Evolutionary conservation across 2,329 filamentous ascomycete species (phyloP).

Genomic region (Ceratocystis papillata): DNA sequence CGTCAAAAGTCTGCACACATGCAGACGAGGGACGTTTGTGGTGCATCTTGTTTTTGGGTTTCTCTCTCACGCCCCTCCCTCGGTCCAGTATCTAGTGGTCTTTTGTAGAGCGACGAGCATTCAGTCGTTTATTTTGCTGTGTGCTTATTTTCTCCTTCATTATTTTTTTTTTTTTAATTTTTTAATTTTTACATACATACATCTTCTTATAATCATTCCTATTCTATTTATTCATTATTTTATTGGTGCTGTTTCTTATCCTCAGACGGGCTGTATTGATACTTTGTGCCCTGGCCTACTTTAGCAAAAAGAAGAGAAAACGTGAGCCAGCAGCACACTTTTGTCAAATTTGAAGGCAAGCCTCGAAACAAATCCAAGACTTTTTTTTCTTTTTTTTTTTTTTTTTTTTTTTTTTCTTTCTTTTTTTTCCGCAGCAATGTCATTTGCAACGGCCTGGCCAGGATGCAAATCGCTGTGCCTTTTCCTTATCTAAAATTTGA

Average conservation of each 20-base stretch:
- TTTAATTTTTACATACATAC: background rate
- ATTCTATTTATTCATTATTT: background rate
- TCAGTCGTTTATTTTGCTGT: background rate
- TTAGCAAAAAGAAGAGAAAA: background rate
- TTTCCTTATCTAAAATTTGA: slow-evolving; percentile 4
- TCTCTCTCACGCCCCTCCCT: background rate
- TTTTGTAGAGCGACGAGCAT: background rate
- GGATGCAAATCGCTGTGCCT: background rate
- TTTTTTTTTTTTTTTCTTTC: background rate
- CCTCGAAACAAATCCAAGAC: slow-evolving; percentile 3
- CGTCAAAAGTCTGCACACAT: slow-evolving; percentile 3
- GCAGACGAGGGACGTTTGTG: background rate
- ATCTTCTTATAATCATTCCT: too few species aligned
- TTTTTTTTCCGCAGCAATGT: background rate
- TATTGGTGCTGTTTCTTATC: background rate
- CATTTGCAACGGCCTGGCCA: background rate
- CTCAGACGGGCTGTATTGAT: background rate
- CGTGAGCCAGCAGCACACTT: background rate
- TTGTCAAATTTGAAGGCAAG: background rate
- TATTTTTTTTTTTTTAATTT: background rate
- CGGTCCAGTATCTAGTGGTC: background rate
- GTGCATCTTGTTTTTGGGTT: background rate
- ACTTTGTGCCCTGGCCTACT: background rate
- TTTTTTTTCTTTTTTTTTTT: background rate
- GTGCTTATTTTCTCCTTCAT: background rate